A percentile compares a stretch with the other conserved stretches of the same genome.
Conservation (phyloP, 2,329 filamentous ascomycete genomes). For the Trichoderma arundinaceum region DNA sequence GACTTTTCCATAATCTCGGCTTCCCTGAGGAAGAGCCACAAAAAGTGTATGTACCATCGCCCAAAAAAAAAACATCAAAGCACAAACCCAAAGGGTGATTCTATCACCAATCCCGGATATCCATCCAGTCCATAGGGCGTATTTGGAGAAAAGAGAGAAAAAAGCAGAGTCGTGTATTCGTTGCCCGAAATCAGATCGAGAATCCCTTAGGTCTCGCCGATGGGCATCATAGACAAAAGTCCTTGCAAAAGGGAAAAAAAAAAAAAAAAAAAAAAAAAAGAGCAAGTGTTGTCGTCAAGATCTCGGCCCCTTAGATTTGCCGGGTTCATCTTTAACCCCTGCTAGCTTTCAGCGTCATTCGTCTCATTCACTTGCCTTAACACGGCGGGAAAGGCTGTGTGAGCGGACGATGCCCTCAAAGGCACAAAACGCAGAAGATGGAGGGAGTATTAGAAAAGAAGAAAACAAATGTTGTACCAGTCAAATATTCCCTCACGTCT, state of each 20-base stretch:
- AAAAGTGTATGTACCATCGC: slow-evolving; percentile 25
- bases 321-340: background rate
- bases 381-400: background rate
- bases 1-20: background rate
- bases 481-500: slow-evolving; percentile 2
- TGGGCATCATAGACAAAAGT: slow-evolving; percentile 11
- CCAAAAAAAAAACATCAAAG: background rate
- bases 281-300: slow-evolving; percentile 19
- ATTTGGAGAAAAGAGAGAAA: background rate
- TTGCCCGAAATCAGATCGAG: slow-evolving; percentile 21
- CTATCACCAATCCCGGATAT: slow-evolving; percentile 13
- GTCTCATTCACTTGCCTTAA: background rate
- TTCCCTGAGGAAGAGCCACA: slow-evolving; percentile 28
- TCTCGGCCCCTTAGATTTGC: background rate
- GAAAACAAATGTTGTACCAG: slow-evolving; percentile 7
- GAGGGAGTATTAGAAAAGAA: background rate
- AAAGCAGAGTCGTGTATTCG: slow-evolving; percentile 26
- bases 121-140: slow-evolving; percentile 24
- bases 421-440: background rate
- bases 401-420: background rate
- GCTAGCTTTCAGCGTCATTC: background rate
- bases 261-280: slow-evolving; percentile 12
- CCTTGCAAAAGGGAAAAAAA: background rate
- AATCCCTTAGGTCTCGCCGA: slow-evolving; percentile 7
- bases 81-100: slow-evolving; percentile 12